Percentiles rank a stretch among this genome's conserved stretches.
These are phyloP conservation scores for Anthracocystis setariae DNA, from an alignment of 1,284 basidiomycete genomes.

Conservation along the genomic window DNA sequence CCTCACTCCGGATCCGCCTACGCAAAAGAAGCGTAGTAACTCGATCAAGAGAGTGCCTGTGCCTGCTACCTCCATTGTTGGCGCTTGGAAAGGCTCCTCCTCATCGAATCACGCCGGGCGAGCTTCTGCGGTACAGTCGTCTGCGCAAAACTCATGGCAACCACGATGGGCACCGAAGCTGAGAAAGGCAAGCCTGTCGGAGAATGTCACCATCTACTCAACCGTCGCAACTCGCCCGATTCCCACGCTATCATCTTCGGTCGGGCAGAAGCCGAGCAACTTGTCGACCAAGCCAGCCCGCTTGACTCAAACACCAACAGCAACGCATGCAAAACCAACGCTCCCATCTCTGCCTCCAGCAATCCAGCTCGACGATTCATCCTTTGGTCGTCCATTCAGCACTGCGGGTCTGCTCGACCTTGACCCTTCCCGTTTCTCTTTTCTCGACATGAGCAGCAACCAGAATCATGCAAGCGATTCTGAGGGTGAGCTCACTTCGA, in stretches of 20 bases:
- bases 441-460: slow-evolving; percentile 34
- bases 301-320: no score
- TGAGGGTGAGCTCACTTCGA: slow-evolving; percentile 7
- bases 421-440: slow-evolving; percentile 31
- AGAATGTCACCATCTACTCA: slow-evolving; percentile 28
- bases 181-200: slow-evolving; percentile 21
- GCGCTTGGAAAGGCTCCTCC: no score
- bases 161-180: slow-evolving; percentile 44
- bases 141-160: slow-evolving; percentile 23
- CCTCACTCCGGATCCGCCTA: no score
- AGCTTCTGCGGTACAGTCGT: background rate
- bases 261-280: background rate
- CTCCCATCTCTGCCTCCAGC: slow-evolving; percentile 33
- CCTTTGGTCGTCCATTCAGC: slow-evolving; percentile 37
- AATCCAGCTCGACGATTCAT: slow-evolving; percentile 28
- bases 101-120: no score
- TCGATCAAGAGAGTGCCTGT: slow-evolving; percentile 2
- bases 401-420: slow-evolving; percentile 32
- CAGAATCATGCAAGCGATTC: slow-evolving; percentile 24
- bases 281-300: no score
- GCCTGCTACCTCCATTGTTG: background rate
- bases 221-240: slow-evolving; percentile 16
- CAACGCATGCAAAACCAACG: no score
- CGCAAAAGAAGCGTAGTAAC: background rate
- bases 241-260: slow-evolving; percentile 7